Evolutionary conservation across 805 yeast species (phyloP).

Genomic region (Cyberlindnera xylosilytica): DNA sequence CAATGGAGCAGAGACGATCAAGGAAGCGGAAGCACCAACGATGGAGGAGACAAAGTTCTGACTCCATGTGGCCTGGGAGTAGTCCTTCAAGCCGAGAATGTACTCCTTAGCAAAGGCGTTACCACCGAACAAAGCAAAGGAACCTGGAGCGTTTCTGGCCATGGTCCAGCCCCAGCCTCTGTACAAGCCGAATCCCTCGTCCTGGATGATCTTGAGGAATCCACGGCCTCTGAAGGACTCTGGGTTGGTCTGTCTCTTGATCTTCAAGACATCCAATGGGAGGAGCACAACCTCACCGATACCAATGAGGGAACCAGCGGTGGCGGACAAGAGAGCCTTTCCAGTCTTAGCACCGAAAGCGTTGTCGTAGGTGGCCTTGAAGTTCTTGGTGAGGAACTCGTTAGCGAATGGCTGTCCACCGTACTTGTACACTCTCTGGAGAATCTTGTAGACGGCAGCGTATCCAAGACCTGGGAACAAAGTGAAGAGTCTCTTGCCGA

Average conservation of each 20-base stretch:
- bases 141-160: conserved; percentile 99
- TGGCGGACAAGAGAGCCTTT: conserved; percentile 93
- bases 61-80: conserved; percentile 87
- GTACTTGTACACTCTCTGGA: conserved; percentile 97
- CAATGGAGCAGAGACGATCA: conserved; percentile 95
- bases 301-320: conserved; percentile 96
- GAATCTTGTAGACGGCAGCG: conserved; percentile 94
- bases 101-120: conserved; percentile 98
- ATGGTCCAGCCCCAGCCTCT: conserved; percentile 99
- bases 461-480: conserved; percentile 97
- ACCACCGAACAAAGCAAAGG: conserved; percentile 97
- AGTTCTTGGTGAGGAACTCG: conserved; percentile 79
- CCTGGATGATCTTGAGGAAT: conserved; percentile 75
- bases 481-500: conserved; percentile 70
- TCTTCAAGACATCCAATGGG: conserved; percentile 94
- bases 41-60: conserved; percentile 95
- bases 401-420: conserved; percentile 99
- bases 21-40: conserved; percentile 94
- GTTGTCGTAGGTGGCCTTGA: conserved; percentile 64
- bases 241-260: conserved; percentile 99
- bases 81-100: conserved; percentile 80
- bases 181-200: conserved; percentile 91
- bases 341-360: conserved; percentile 92
- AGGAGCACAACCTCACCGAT: conserved; percentile 95
- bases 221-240: conserved; percentile 99